A percentile compares a stretch with the other conserved stretches of the same genome.
These are phyloP conservation scores for Salix brachista DNA, from an alignment of 345 rosid species.

Conservation along the genomic window DNA sequence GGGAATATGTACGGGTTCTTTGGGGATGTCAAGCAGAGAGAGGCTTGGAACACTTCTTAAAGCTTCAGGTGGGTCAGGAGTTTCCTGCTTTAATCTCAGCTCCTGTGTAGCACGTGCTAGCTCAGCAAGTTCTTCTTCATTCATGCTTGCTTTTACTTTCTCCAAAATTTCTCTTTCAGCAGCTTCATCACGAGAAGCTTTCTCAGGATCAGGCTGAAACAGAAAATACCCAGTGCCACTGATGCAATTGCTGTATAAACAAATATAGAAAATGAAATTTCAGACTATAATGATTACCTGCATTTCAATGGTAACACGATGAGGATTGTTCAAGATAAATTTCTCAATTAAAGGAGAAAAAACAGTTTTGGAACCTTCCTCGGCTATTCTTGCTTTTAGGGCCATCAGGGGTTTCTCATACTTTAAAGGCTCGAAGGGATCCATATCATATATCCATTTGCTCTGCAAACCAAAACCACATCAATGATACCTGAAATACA, in stretches of 20 bases:
- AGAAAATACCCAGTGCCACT: slow-evolving; percentile 17
- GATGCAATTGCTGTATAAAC: not conserved
- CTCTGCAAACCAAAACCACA: slow-evolving; percentile 43
- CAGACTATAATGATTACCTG: slow-evolving; percentile 47
- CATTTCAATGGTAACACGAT: slow-evolving; percentile 89
- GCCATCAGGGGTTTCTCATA: slow-evolving; percentile 77
- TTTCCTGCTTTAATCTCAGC: slow-evolving; percentile 82
- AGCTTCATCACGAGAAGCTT: slow-evolving; percentile 76
- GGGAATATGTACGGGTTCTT: slow-evolving; percentile 72
- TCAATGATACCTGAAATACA: slow-evolving; percentile 13
- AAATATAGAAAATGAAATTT: slow-evolving; percentile 7
- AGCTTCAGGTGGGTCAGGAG: slow-evolving; percentile 96
- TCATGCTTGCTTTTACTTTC: slow-evolving; percentile 73
- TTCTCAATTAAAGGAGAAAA: slow-evolving; percentile 90
- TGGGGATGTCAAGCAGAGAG: slow-evolving; percentile 73
- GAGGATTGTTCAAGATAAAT: slow-evolving; percentile 73
- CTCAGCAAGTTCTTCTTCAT: slow-evolving; percentile 91
- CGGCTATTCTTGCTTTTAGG: slow-evolving; percentile 74
- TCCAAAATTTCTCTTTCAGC: slow-evolving; percentile 67
- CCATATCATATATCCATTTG: slow-evolving; percentile 97
- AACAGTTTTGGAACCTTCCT: slow-evolving; percentile 89
- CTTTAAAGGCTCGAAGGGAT: slow-evolving; percentile 93
- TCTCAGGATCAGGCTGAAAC: slow-evolving; percentile 86
- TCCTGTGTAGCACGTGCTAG: slow-evolving; percentile 82
- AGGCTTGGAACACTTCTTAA: slow-evolving; percentile 79